Evolutionary conservation across 2,329 filamentous ascomycete species (phyloP).

Genomic region (Sporothrix phasma): DNA sequence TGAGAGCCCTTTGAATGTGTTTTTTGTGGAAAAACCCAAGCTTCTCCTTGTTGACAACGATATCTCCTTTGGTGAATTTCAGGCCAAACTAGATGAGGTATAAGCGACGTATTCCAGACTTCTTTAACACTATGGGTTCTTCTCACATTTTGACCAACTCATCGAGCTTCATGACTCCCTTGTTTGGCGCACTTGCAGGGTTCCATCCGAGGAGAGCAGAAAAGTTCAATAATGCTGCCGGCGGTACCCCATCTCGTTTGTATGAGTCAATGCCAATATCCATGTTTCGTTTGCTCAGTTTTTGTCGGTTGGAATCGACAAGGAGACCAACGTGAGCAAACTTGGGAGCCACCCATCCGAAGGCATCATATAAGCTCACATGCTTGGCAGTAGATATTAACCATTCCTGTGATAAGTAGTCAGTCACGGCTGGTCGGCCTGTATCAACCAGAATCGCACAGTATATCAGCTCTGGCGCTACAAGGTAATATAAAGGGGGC

Average conservation of each 20-base stretch:
- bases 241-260: conserved; percentile 36
- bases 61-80: conserved; percentile 86
- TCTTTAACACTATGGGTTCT: background rate
- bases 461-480: too few species aligned
- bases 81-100: conserved; percentile 55
- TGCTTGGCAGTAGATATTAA: conserved; percentile 81
- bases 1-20: conserved; percentile 21
- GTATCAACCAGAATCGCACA: background rate
- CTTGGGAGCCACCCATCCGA: conserved; percentile 61
- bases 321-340: conserved; percentile 76
- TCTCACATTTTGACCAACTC: conserved; percentile 61
- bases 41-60: conserved; percentile 71
- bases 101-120: conserved; percentile 20
- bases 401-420: conserved; percentile 59
- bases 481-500: too few species aligned
- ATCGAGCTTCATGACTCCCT: conserved; percentile 61
- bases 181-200: conserved; percentile 39
- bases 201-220: conserved; percentile 79
- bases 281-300: conserved; percentile 76
- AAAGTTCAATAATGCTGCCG: conserved; percentile 60
- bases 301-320: conserved; percentile 57
- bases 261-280: conserved; percentile 43
- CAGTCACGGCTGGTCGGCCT: background rate
- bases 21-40: conserved; percentile 62
- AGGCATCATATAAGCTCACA: conserved; percentile 61